phyloP scores from a whole-genome alignment of 305 asterid genomes.

The Fraxinus sp. region DNA sequence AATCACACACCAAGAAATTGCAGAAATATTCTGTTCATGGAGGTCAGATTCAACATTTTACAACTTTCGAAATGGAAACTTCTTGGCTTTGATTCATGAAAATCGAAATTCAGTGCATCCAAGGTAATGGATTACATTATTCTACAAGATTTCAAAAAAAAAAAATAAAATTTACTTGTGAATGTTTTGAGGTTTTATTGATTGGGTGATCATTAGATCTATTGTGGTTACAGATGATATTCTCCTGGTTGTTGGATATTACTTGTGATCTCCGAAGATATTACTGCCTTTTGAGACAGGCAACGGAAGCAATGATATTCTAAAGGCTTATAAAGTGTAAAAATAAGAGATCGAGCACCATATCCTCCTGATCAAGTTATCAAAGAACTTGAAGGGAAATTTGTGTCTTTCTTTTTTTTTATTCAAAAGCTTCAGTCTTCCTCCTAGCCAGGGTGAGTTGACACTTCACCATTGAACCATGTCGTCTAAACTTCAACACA shows the following conservation, averaged over 20 bases:
- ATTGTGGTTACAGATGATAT: constrained; percentile 62
- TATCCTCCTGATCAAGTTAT: constrained; percentile 71
- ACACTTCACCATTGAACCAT: neutral
- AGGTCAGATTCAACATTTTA: constrained; percentile 53
- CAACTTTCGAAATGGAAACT: constrained; percentile 48
- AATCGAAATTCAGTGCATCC: constrained; percentile 49
- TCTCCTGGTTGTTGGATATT: constrained; percentile 47
- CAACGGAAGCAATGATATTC: constrained; percentile 56
- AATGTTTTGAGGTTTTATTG: neutral
- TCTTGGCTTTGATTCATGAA: constrained; percentile 57
- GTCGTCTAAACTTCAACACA: neutral
- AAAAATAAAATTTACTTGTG: neutral
- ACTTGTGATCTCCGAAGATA: constrained; percentile 42
- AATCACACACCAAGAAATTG: constrained; percentile 43
- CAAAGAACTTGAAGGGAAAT: constrained; percentile 57
- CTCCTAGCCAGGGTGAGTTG: constrained; percentile 62
- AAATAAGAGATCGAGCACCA: constrained; percentile 55
- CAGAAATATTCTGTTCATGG: constrained; percentile 43
- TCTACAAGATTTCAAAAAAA: neutral
- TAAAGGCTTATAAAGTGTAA: constrained; percentile 59
- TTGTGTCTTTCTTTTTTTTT: constrained; percentile 47
- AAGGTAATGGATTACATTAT: constrained; percentile 32
- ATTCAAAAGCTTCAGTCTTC: constrained; percentile 47
- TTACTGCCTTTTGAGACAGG: constrained; percentile 59
- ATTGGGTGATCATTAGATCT: constrained; percentile 35